A percentile compares a stretch with the other conserved stretches of the same genome.
Evolutionary conservation across 306 rosid species (phyloP).

Genomic region (Vigna mungo): DNA sequence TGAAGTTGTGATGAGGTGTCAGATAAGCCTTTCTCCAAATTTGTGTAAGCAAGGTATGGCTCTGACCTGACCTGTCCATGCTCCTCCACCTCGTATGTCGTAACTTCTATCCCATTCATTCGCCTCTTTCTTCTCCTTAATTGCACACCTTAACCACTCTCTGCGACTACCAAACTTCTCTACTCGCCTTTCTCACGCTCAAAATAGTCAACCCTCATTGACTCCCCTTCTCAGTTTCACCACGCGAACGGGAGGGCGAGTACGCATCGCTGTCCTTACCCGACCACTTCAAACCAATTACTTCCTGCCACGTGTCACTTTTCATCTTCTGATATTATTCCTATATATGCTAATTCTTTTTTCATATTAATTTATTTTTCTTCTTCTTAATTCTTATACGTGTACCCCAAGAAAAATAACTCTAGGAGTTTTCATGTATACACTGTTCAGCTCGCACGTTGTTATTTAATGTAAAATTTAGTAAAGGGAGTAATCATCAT

Average conservation of each 20-base stretch:
- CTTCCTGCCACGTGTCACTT: conserved; percentile 42
- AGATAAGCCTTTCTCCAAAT: neutral
- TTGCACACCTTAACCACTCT: neutral
- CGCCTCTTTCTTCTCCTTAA: too few species aligned
- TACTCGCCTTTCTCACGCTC: conserved; percentile 17
- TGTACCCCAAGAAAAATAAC: too few species aligned
- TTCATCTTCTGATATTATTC: neutral
- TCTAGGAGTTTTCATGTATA: too few species aligned
- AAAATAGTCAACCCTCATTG: neutral
- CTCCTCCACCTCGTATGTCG: too few species aligned
- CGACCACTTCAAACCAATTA: neutral
- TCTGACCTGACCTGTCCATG: neutral
- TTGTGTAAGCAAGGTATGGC: conserved; percentile 1
- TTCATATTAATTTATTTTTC: too few species aligned
- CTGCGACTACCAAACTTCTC: neutral
- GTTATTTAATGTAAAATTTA: too few species aligned
- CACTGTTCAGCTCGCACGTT: too few species aligned
- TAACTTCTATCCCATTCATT: too few species aligned
- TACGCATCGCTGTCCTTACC: neutral
- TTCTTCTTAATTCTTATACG: too few species aligned
- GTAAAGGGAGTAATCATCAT: too few species aligned
- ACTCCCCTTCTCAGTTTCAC: neutral
- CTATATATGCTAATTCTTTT: too few species aligned
- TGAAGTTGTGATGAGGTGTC: neutral
- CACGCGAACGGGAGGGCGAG: neutral